Percentiles rank a stretch among this genome's conserved stretches.
phyloP scores from a whole-genome alignment of 176 grass and related monocot genomes.

The Phyllostachys edulis region DNA sequence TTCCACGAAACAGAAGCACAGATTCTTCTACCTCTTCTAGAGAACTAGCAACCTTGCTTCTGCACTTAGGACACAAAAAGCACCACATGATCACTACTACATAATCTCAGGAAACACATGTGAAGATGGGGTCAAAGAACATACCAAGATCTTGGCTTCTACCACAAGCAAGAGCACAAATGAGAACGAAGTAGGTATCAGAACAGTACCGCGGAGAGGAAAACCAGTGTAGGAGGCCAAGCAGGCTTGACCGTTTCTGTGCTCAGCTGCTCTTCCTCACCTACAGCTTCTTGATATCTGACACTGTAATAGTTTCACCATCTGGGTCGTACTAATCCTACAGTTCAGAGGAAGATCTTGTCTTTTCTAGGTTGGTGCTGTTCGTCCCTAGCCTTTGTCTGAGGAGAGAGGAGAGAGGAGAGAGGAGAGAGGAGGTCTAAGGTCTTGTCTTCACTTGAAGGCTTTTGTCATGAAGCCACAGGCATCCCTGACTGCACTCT shows the following conservation, averaged over 20 bases:
- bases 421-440: background rate
- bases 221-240: background rate
- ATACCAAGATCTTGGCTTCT: conserved; percentile 13
- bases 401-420: background rate
- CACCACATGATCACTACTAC: background rate
- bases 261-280: conserved; percentile 19
- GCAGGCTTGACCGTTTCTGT: conserved; percentile 17
- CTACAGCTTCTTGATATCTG: conserved; percentile 41
- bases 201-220: background rate
- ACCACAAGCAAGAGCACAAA: conserved; percentile 21
- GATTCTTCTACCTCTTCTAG: background rate
- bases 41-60: background rate
- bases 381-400: conserved; percentile 6
- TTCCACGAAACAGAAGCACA: background rate
- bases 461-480: conserved; percentile 47
- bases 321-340: conserved; percentile 30
- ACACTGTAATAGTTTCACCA: conserved; percentile 18
- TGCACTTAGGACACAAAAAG: background rate
- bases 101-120: background rate
- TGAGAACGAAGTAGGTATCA: background rate
- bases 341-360: conserved; percentile 40
- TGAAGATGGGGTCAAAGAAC: conserved; percentile 7
- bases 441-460: conserved; percentile 45
- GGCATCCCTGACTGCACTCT: conserved; percentile 49
- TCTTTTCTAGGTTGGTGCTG: conserved; percentile 23